phyloP scores from a whole-genome alignment of 768 basidiomycete genomes.

The Mycena latifolia region DNA sequence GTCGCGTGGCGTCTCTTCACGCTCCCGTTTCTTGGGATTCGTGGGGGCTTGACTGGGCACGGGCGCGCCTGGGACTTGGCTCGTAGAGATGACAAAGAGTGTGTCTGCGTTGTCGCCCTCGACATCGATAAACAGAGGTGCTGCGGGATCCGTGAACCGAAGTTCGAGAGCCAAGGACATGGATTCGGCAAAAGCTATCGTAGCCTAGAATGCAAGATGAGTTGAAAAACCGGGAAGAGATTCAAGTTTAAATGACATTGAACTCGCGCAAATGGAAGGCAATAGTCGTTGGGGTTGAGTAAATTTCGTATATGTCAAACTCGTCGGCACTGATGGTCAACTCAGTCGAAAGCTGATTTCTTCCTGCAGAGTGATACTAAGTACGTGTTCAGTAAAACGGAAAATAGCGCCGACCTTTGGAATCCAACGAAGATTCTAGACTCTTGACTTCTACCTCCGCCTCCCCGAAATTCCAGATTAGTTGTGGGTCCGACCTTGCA shows the following conservation, averaged over 20 bases:
- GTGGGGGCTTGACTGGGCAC: slow-evolving; percentile 38
- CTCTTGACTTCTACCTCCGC: slow-evolving; percentile 78
- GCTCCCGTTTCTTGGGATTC: slow-evolving; percentile 57
- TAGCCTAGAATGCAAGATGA: slow-evolving; percentile 65
- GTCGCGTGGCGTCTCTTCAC: slow-evolving; percentile 55
- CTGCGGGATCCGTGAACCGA: slow-evolving; percentile 80
- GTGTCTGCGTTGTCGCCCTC: slow-evolving; percentile 74
- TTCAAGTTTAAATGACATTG: slow-evolving; percentile 59
- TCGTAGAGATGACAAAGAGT: slow-evolving; percentile 86
- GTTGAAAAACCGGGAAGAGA: neutral
- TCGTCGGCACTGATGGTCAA: slow-evolving; percentile 82
- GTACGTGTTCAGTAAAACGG: neutral
- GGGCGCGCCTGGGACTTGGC: slow-evolving; percentile 61
- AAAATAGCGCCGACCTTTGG: slow-evolving; percentile 60
- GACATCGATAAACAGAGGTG: slow-evolving; percentile 83
- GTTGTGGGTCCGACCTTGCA: slow-evolving; percentile 77
- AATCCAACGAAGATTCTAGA: slow-evolving; percentile 73
- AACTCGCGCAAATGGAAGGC: slow-evolving; percentile 89
- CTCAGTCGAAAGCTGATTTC: slow-evolving; percentile 78
- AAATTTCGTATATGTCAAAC: slow-evolving; percentile 82
- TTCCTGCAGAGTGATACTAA: slow-evolving; percentile 52
- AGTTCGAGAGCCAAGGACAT: slow-evolving; percentile 74
- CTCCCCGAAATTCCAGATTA: slow-evolving; percentile 84
- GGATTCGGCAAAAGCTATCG: slow-evolving; percentile 83
- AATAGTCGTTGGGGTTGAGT: slow-evolving; percentile 71